A percentile compares a stretch with the other conserved stretches of the same genome.
Evolutionary conservation across 106 monocot species (phyloP).

Genomic region (Platanthera guangdongensis): DNA sequence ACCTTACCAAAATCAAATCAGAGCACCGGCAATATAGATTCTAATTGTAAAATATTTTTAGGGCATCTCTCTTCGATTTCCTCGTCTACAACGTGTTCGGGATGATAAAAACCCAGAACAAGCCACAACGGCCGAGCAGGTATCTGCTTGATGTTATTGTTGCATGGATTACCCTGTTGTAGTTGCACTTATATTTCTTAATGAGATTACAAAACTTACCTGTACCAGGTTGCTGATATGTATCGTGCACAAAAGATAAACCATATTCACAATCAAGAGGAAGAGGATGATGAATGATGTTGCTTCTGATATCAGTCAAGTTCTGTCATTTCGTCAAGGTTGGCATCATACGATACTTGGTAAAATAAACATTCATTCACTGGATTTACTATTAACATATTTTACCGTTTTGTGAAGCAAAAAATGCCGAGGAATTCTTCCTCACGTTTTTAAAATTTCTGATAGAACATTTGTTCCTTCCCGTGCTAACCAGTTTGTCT

Average conservation of each 20-base stretch:
- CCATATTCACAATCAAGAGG: constrained; percentile 55
- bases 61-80: constrained; percentile 98
- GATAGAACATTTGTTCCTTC: neutral
- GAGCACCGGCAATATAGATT: neutral
- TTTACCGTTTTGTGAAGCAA: neutral
- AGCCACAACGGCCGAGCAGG: constrained; percentile 89
- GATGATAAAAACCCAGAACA: constrained; percentile 93
- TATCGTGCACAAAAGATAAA: constrained; percentile 90
- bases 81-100: constrained; percentile 64
- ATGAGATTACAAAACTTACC: neutral
- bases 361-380: neutral
- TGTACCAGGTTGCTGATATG: constrained; percentile 74
- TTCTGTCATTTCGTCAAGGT: neutral
- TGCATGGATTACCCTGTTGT: neutral
- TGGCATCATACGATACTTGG: neutral
- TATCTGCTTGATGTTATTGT: constrained; percentile 6
- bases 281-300: constrained; percentile 40
- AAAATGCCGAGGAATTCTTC: too few species aligned
- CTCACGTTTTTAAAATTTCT: too few species aligned
- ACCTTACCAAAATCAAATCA: constrained; percentile 1
- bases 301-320: neutral
- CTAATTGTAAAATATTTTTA: constrained; percentile 14
- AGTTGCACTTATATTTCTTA: neutral
- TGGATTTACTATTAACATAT: neutral
- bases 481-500: neutral